These are phyloP conservation scores for Cenococcum geophilum DNA, from an alignment of 495 filamentous ascomycete species.

Conservation along the genomic window DNA sequence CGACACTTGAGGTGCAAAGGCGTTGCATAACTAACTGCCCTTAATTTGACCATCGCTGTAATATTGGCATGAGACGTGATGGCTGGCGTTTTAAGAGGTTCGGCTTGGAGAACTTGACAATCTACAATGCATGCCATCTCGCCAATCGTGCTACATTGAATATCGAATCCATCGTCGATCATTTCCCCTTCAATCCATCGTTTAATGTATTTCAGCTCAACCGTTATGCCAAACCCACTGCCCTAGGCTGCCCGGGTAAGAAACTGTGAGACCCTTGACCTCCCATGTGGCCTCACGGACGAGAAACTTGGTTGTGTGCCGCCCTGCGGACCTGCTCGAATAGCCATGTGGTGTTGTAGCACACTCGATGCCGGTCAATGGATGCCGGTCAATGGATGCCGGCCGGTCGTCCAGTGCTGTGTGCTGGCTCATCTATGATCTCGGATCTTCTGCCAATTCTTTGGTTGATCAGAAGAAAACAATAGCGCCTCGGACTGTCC, in stretches of 20 bases:
- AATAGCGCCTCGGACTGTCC: slow-evolving; percentile 5
- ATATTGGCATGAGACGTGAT: neutral
- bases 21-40: neutral
- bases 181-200: neutral
- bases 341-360: slow-evolving; percentile 2
- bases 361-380: neutral
- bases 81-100: neutral
- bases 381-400: neutral
- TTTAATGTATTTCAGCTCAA: neutral
- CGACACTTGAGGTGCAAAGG: neutral
- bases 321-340: neutral
- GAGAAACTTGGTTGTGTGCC: neutral
- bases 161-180: slow-evolving; percentile 1
- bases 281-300: neutral
- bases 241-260: neutral
- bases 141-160: slow-evolving; percentile 6
- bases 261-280: neutral
- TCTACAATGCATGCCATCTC: neutral
- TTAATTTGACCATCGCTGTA: neutral
- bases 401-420: neutral
- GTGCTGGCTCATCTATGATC: neutral
- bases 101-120: neutral
- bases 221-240: slow-evolving; percentile 3
- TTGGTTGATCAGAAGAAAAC: neutral
- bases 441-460: neutral